Evolutionary conservation across 2,329 filamentous ascomycete genomes (phyloP), one percentile per base, ranked within the genome.

Genomic region (Cercospora nicotianae): DNA sequence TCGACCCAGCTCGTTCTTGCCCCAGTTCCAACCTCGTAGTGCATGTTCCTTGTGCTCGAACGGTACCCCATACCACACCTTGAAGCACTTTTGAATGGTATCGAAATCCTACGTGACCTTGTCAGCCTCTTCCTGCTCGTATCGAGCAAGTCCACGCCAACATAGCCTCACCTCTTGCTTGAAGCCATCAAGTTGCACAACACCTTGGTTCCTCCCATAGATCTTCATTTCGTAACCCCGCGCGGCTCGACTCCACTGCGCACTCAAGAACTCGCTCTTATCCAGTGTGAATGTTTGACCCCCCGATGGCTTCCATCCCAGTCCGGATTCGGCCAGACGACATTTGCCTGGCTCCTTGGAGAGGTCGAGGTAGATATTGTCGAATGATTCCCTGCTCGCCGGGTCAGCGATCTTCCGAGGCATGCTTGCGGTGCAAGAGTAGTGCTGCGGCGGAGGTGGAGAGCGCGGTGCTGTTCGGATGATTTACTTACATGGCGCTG

Each of bases 11-110:
- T 99, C 95, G 72, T 93, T 92, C 82, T 98, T 99, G 76, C 95
- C 95, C 96, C 95, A 99, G 80, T 99, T 99, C 95, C 95, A 99
- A 66, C 95, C 95, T 74, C 95, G 89, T 67, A 99, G 84, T 26
- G 95, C 93, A 80, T 98, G 95, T 81, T 99, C 95, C 80, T 92
- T 93, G 79, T 88, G 92, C 79, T 98, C 94, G 67, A 99, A 87
- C 75, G 90, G 93, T 76, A 95, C 91, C 82, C 93, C 95, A 82
- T 98, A 99, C 92, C 94, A 98, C 77, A 94, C 92, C 83, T 97
- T 98, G 86, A 99, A 97, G 73, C 95, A 88, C 80, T 97, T 97
- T 81, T 85, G 87, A 13, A 97, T 84, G 65, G 95, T 92, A 73
- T 99, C 95, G 74, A 93, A 92, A 80, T 99, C 94, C 86, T 92